phyloP scores from a whole-genome alignment of 2,329 filamentous ascomycete genomes.

The Falciphora oryzae region DNA sequence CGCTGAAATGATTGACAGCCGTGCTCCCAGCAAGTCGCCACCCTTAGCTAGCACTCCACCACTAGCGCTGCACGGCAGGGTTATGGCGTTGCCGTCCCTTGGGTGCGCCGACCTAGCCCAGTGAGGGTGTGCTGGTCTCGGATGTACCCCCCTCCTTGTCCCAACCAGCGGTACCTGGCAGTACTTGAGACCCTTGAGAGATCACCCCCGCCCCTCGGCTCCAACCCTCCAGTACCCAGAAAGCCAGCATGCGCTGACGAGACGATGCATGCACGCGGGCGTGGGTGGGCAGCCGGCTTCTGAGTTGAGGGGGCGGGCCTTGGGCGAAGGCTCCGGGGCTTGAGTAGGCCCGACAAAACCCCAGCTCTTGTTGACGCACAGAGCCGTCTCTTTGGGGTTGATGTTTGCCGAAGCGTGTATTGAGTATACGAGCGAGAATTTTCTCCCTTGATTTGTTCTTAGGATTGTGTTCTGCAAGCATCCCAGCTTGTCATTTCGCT shows the following conservation, averaged over 20 bases:
- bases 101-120: neutral
- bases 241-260: neutral
- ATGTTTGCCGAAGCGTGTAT: neutral
- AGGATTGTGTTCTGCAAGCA: neutral
- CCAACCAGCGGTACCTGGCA: neutral
- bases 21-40: conserved; percentile 1
- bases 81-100: conserved; percentile 14
- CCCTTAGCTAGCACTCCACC: neutral
- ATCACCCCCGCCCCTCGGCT: neutral
- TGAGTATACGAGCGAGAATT: neutral
- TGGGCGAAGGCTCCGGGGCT: no score
- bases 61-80: conserved; percentile 11
- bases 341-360: neutral
- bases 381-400: neutral
- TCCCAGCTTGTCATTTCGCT: neutral
- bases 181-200: neutral
- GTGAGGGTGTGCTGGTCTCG: neutral
- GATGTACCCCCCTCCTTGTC: neutral
- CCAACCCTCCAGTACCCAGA: no score
- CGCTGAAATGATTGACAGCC: conserved; percentile 11
- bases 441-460: neutral
- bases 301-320: no score
- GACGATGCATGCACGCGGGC: neutral
- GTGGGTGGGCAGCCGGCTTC: neutral
- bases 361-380: neutral